phyloP scores from a whole-genome alignment of 2,329 filamentous ascomycete genomes.

The Penicillium polonicum region DNA sequence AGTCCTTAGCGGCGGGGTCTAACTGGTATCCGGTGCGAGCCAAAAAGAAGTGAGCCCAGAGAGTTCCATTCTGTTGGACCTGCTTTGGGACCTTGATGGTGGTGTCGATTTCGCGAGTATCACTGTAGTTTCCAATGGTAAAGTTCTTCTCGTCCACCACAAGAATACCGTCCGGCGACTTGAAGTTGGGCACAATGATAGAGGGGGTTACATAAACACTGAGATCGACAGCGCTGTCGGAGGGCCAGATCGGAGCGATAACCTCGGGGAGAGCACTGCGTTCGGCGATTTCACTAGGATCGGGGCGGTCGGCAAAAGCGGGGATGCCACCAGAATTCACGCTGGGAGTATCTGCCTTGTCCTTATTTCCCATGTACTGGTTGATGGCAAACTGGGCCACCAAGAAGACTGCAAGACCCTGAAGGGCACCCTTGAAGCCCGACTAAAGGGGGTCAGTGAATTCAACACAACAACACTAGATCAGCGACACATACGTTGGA shows the following conservation, averaged over 20 bases:
- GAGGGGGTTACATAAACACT: constrained; percentile 79
- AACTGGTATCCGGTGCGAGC: constrained; percentile 71
- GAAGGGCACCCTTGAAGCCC: constrained; percentile 47
- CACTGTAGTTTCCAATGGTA: constrained; percentile 72
- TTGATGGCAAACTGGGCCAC: constrained; percentile 58
- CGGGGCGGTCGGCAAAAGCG: constrained; percentile 64
- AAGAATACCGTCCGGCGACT: constrained; percentile 64
- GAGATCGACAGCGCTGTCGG: constrained; percentile 76
- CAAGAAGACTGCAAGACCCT: constrained; percentile 60
- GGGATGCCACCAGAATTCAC: constrained; percentile 51
- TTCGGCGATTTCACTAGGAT: constrained; percentile 38
- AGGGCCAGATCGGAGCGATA: constrained; percentile 86
- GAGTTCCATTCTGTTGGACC: constrained; percentile 87
- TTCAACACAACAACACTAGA: neutral
- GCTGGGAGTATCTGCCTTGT: constrained; percentile 22
- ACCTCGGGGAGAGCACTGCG: constrained; percentile 58
- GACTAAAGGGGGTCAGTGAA: constrained; percentile 37
- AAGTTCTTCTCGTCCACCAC: constrained; percentile 81
- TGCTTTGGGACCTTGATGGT: constrained; percentile 72
- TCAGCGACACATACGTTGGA: constrained; percentile 27
- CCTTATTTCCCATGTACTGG: constrained; percentile 52
- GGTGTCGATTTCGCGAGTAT: constrained; percentile 74
- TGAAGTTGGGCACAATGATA: constrained; percentile 63
- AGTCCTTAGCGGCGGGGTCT: constrained; percentile 71
- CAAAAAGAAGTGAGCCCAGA: constrained; percentile 93